Percentiles rank a stretch among this genome's conserved stretches.
These are phyloP conservation scores for Calonectria naviculata DNA, from an alignment of 2,329 filamentous ascomycete species.

Conservation along the genomic window DNA sequence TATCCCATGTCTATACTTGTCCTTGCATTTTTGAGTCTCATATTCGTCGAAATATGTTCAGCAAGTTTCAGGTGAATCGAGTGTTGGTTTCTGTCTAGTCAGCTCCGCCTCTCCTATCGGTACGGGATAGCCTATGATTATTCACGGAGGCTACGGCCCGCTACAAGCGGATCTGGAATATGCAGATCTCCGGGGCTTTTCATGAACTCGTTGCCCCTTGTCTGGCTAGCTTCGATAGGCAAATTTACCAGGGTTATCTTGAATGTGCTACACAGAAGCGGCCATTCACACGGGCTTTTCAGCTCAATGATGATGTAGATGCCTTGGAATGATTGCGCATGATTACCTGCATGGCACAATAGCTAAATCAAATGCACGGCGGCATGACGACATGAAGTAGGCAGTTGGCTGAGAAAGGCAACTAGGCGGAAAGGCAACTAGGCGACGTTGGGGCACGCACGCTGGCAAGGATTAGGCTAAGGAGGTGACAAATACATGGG, in stretches of 20 bases:
- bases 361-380: background rate
- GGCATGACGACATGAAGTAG: background rate
- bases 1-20: too few relatives aligned
- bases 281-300: background rate
- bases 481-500: background rate
- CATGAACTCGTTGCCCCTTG: background rate
- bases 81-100: too few relatives aligned
- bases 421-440: background rate
- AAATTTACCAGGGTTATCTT: background rate
- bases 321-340: background rate
- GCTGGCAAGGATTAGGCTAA: background rate
- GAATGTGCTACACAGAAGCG: too few relatives aligned
- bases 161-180: slow-evolving; percentile 48
- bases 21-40: too few relatives aligned
- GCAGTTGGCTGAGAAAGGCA: background rate
- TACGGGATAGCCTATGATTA: too few relatives aligned
- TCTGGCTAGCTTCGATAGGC: background rate
- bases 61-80: too few relatives aligned
- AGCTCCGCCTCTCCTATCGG: too few relatives aligned
- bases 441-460: slow-evolving; percentile 4
- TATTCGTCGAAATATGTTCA: too few relatives aligned
- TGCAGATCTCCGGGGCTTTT: background rate
- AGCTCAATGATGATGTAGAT: background rate
- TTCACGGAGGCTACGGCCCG: too few relatives aligned
- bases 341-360: background rate